phyloP scores from a whole-genome alignment of 768 basidiomycete genomes.

The Xerocomellus chrysenteron region DNA sequence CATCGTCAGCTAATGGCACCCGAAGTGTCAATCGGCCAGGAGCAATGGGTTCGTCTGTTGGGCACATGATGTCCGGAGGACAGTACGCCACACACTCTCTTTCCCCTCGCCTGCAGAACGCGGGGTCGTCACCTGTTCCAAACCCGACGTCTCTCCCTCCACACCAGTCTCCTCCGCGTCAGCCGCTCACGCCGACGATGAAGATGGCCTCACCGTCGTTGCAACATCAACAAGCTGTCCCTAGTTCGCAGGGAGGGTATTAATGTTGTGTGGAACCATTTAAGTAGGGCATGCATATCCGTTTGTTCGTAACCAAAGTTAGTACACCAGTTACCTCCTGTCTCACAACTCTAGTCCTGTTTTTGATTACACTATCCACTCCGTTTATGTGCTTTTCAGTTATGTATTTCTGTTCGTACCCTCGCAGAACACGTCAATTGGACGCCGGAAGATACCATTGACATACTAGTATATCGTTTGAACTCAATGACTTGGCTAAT shows the following conservation, averaged over 20 bases:
- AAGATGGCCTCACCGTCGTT: constrained; percentile 54
- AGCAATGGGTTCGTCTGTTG: constrained; percentile 17
- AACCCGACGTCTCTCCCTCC: constrained; percentile 37
- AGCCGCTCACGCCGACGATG: constrained; percentile 51
- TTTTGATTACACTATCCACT: constrained; percentile 36
- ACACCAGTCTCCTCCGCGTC: constrained; percentile 50
- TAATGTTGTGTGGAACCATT: constrained; percentile 28
- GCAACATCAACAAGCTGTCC: constrained; percentile 53
- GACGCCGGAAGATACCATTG: constrained; percentile 13
- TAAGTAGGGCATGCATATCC: constrained; percentile 14
- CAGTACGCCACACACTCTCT: constrained; percentile 44
- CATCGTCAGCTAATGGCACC: constrained; percentile 59
- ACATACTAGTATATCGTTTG: neutral
- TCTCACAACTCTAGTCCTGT: constrained; percentile 25
- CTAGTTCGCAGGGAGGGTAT: constrained; percentile 53
- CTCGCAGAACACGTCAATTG: constrained; percentile 21
- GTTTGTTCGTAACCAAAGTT: constrained; percentile 7
- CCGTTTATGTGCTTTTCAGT: constrained; percentile 40
- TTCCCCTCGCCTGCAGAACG: constrained; percentile 51
- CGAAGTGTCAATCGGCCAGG: constrained; percentile 40
- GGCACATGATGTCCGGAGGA: constrained; percentile 37
- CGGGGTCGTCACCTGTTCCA: constrained; percentile 45
- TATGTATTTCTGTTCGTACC: constrained; percentile 36
- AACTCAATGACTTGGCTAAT: neutral
- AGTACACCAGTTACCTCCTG: constrained; percentile 13